Evolutionary conservation across 192 early-diverging fungal species (phyloP), one percentile per base, ranked within the genome.

Genomic region (Spinellus fusiger): DNA sequence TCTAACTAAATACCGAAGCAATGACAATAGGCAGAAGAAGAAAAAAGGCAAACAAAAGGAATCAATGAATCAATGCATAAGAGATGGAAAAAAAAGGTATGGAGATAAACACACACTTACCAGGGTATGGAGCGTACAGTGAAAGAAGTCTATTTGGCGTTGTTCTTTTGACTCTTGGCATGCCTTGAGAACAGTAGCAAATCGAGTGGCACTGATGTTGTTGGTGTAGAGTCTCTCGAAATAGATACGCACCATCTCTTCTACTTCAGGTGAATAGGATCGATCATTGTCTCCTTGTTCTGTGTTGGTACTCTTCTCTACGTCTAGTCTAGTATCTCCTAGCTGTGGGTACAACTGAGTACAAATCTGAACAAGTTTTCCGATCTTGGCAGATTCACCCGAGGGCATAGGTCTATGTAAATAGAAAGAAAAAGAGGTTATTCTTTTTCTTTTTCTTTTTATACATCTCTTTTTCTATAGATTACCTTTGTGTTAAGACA

Each of bases 101-200:
- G n/a, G n/a, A n/a, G n/a, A n/a, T n/a, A n/a, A 27, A 13, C 20
- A 60, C 0, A 28, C 29, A 50, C 62, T 55, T 64, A 63, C 68
- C 31, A 96, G 83, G 50, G 88, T 91, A 64, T 93, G 88, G 2
- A 93, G 81, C 76, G 95, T 94, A 68, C 88, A 93, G 22, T 82
- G 76, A 66, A 85, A 98, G 6, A 89, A 86, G 48, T 93, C 84
- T 56, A 85, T 84, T 63, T 91, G 90, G 27, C 84, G 76, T 23
- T 71, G 70, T 54, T 83, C 83, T 13, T 81, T 56, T 29, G 94
- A 94, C 49, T 85, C 81, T 51, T 91, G 90, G 69, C 92, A 87
- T 16, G 77, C 73, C 54, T 87, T 83, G 20, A 99, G 77, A 6
- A 91, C 69, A n/a, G 91, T 86, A n/a, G 94, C 84, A 66, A 97